Evolutionary conservation across 2,329 filamentous ascomycete species (phyloP).

Genomic region (Calonectria ilicicola): DNA sequence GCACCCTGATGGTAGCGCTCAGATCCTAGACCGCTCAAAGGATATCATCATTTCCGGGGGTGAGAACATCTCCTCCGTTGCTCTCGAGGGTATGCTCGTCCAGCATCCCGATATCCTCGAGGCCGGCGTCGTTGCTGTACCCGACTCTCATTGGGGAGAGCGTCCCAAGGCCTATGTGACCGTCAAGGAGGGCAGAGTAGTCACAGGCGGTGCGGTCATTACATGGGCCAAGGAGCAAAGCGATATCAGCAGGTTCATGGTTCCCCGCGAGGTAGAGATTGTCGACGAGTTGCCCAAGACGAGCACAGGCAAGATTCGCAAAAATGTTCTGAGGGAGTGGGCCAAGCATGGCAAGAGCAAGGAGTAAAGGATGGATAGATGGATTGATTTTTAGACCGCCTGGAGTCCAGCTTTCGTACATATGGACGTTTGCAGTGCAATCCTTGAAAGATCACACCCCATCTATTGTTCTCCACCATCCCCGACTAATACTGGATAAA

Average conservation of each 20-base stretch:
- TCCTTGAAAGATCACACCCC: background rate
- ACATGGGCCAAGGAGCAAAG: constrained; percentile 86
- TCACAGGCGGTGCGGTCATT: constrained; percentile 74
- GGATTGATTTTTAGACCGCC: background rate
- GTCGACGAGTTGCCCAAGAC: constrained; percentile 95
- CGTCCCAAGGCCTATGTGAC: constrained; percentile 95
- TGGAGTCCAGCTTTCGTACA: background rate
- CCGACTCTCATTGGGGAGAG: constrained; percentile 94
- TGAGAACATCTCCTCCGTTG: constrained; percentile 96
- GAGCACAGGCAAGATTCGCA: constrained; percentile 95
- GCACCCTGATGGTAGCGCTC: constrained; percentile 89
- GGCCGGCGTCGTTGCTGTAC: constrained; percentile 88
- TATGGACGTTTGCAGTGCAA: background rate
- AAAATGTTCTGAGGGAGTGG: constrained; percentile 93
- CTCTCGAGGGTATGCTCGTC: constrained; percentile 89
- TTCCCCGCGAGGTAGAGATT: constrained; percentile 78
- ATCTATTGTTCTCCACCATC: background rate
- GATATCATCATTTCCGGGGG: constrained; percentile 98
- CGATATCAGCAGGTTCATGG: constrained; percentile 92
- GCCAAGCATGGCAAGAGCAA: constrained; percentile 56
- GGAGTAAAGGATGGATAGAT: background rate
- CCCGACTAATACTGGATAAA: no score
- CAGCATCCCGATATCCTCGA: constrained; percentile 92
- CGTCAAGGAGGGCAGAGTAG: constrained; percentile 71
- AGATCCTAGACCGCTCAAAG: constrained; percentile 94